Evolutionary conservation across 2,329 filamentous ascomycete genomes (phyloP), one percentile per base, ranked within the genome.

Genomic region (Trichoderma sp.): DNA sequence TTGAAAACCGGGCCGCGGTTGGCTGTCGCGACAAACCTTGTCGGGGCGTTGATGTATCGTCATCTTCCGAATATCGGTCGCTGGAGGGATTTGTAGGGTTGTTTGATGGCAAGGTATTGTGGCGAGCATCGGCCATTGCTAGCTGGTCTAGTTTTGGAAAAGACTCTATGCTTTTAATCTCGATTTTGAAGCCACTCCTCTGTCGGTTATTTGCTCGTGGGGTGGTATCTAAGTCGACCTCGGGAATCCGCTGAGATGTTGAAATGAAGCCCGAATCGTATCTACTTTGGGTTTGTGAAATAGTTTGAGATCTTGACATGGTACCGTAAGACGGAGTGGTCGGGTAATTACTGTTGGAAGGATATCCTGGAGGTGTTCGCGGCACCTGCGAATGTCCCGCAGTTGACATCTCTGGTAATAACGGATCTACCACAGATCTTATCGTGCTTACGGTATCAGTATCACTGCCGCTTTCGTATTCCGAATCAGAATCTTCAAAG

Each of bases 1-100:
- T 93, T 0, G 89, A 90, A 76, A 94, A 94, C 42, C 87, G 87
- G 53, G 86, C 80, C 2, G 84, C 74, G 1, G 81, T 88, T 25
- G 84, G 81, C 64, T 87, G 83, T 5, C 84, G 80, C 2, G 85
- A 85, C 9, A 86, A 77, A 15, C 78, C 77, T 7, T 86, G 86
- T 34, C 83, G 81, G 60, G 70, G 73, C 54, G 74, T 70, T 48
- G 77, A 76, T 27, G 70, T 48, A 1, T 70, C 67, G 12, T 72
- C 73, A 32, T 75, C 69, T 39, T 70, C 72, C 4, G 69, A 70
- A 10, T 70, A 71, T 17, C 71, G 71, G 59, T 72, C 12, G 67
- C 70, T 52, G 3, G 68, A 19, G 2, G 70, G 71, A 54, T 72
- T 73, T 7, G 68, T 59, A 56, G 76, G 73, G 53, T 76, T 77